These are phyloP conservation scores for Trichoderma asperelloides DNA, from an alignment of 495 filamentous ascomycete genomes.

Conservation along the genomic window DNA sequence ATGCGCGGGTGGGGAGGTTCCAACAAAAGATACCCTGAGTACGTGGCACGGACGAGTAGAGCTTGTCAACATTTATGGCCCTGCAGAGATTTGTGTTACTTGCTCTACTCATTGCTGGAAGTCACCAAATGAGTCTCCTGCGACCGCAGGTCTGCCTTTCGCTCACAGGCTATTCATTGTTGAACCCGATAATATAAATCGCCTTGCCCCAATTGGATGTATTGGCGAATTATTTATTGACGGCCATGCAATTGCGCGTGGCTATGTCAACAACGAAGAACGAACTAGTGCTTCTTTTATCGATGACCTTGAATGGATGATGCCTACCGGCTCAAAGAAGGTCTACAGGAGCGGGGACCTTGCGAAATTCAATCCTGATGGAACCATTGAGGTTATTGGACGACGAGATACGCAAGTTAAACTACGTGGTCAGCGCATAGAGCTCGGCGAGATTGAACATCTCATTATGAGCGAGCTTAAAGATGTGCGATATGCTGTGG, in stretches of 20 bases:
- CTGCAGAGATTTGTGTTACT: slow-evolving; percentile 13
- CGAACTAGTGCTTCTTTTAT: slow-evolving; percentile 14
- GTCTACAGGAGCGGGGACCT: neutral
- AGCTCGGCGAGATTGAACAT: slow-evolving; percentile 6
- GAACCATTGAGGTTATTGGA: neutral
- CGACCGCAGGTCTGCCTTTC: neutral
- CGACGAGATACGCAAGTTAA: slow-evolving; percentile 5
- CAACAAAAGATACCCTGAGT: neutral
- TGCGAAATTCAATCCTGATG: neutral
- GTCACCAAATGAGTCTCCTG: slow-evolving; percentile 13
- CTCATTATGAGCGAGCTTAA: neutral
- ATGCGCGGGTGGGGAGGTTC: neutral
- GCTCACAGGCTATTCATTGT: neutral
- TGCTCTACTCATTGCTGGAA: slow-evolving; percentile 23
- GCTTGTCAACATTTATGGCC: slow-evolving; percentile 12
- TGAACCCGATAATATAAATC: neutral
- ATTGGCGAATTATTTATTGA: slow-evolving; percentile 3
- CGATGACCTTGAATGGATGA: slow-evolving; percentile 9
- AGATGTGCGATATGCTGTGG: neutral
- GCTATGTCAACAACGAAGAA: slow-evolving; percentile 11
- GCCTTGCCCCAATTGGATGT: neutral
- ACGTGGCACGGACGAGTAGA: neutral
- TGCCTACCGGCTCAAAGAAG: neutral
- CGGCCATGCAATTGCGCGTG: slow-evolving; percentile 4
- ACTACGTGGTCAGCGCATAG: neutral